These are phyloP conservation scores for Fusarium sp. DNA, from an alignment of 2,329 filamentous ascomycete genomes.

Conservation along the genomic window DNA sequence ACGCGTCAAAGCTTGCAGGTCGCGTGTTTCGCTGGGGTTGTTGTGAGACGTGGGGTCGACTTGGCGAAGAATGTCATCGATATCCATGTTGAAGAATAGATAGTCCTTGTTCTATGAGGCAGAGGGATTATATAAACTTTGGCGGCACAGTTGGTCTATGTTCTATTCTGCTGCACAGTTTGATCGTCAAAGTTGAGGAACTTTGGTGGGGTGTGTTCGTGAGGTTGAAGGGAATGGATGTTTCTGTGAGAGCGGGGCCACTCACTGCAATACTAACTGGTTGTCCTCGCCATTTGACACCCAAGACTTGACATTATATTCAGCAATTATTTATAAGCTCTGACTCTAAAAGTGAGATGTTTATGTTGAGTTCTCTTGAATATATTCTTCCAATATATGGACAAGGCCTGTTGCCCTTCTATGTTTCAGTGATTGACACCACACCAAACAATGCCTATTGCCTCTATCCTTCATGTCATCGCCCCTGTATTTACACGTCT, in stretches of 20 bases:
- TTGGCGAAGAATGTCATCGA: slow-evolving; percentile 82
- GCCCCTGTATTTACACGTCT: neutral
- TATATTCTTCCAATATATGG: neutral
- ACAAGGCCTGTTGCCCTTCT: neutral
- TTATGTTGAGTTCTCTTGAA: neutral
- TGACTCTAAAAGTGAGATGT: neutral
- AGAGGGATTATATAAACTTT: neutral
- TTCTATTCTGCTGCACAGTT: neutral
- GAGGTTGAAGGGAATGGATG: slow-evolving; percentile 14
- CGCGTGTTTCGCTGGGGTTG: slow-evolving; percentile 71
- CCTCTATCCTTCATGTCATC: neutral
- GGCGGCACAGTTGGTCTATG: neutral
- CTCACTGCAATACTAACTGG: neutral
- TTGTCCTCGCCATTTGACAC: neutral
- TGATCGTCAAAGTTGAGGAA: slow-evolving; percentile 10
- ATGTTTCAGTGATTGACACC: neutral
- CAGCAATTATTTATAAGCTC: neutral
- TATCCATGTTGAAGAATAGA: slow-evolving; percentile 68
- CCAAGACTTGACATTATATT: neutral
- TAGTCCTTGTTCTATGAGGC: neutral
- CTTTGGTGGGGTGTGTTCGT: slow-evolving; percentile 23
- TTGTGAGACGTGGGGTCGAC: slow-evolving; percentile 71
- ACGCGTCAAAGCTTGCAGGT: slow-evolving; percentile 89
- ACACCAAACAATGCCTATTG: neutral
- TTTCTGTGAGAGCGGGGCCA: slow-evolving; percentile 32